A percentile compares a stretch with the other conserved stretches of the same genome.
Conservation (phyloP, 495 filamentous ascomycete genomes). For the Annulohypoxylon nitens region DNA sequence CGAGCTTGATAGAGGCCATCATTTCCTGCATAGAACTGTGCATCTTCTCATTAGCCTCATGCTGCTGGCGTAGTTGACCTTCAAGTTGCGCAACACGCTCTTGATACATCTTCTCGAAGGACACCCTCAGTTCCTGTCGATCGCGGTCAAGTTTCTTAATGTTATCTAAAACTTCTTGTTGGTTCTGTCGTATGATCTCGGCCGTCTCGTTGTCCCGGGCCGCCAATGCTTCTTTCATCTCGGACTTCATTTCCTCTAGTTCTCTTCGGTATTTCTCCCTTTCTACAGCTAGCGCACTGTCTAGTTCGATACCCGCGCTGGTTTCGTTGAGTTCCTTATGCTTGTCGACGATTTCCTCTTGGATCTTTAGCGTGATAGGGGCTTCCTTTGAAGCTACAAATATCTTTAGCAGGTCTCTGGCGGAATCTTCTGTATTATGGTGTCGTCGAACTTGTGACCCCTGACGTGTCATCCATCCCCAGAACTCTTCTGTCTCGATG, state of each 20-base stretch:
- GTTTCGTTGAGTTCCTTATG: slow-evolving; percentile 51
- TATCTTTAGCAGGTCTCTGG: background rate
- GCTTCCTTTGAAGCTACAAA: slow-evolving; percentile 8
- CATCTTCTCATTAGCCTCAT: background rate
- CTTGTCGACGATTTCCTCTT: slow-evolving; percentile 54
- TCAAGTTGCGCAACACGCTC: slow-evolving; percentile 1
- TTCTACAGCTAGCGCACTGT: background rate
- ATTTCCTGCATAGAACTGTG: background rate
- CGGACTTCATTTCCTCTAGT: background rate
- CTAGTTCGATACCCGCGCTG: slow-evolving; percentile 31
- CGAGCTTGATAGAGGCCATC: background rate
- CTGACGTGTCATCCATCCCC: slow-evolving; percentile 50
- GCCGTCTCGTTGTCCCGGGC: background rate
- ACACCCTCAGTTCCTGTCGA: background rate
- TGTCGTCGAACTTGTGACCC: slow-evolving; percentile 39
- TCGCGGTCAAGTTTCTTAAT: background rate
- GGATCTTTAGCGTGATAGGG: slow-evolving; percentile 51
- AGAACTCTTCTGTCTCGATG: slow-evolving; percentile 44
- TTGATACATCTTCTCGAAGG: slow-evolving; percentile 1
- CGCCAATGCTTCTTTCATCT: background rate
- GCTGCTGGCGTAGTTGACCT: background rate
- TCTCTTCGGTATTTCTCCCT: background rate
- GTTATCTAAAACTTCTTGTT: background rate
- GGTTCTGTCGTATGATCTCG: background rate
- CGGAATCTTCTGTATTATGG: background rate